Conservation (phyloP, 495 filamentous ascomycete species). For the Hypoxylon fragiforme region DNA sequence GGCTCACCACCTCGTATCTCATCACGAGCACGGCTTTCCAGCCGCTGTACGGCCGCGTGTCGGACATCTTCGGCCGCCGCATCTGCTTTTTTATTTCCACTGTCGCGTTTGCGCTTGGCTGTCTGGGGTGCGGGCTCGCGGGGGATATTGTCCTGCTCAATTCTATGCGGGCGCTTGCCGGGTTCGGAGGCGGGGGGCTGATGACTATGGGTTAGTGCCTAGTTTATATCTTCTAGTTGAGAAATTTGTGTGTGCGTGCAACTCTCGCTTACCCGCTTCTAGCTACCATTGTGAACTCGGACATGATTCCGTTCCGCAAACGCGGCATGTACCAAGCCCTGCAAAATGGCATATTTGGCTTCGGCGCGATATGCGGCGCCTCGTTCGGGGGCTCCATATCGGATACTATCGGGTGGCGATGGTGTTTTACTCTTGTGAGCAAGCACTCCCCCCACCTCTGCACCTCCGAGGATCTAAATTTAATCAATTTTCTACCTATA, state of each 20-base stretch:
- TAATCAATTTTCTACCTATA: constrained; percentile 52
- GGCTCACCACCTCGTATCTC: constrained; percentile 76
- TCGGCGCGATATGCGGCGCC: constrained; percentile 54
- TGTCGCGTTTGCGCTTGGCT: constrained; percentile 50
- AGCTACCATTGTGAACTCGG: constrained; percentile 68
- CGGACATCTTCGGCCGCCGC: constrained; percentile 58
- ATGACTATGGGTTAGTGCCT: constrained; percentile 62
- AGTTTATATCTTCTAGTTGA: no score
- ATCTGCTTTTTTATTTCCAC: constrained; percentile 54
- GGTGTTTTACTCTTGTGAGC: constrained; percentile 48
- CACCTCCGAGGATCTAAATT: constrained; percentile 53
- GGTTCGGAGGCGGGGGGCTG: constrained; percentile 62
- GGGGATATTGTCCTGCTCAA: constrained; percentile 46
- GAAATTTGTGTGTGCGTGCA: no score
- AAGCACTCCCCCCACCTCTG: no score
- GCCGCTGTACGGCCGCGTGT: constrained; percentile 49
- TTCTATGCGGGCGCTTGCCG: constrained; percentile 52
- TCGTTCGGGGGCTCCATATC: constrained; percentile 54
- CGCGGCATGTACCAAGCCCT: constrained; percentile 67
- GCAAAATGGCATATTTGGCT: constrained; percentile 65
- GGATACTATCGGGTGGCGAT: constrained; percentile 54
- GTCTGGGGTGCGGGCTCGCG: constrained; percentile 52
- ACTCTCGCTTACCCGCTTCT: no score
- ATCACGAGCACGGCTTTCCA: constrained; percentile 73
- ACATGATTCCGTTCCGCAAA: constrained; percentile 65